phyloP scores from a whole-genome alignment of 2,329 filamentous ascomycete genomes.

The Daldinia eschscholtzii region DNA sequence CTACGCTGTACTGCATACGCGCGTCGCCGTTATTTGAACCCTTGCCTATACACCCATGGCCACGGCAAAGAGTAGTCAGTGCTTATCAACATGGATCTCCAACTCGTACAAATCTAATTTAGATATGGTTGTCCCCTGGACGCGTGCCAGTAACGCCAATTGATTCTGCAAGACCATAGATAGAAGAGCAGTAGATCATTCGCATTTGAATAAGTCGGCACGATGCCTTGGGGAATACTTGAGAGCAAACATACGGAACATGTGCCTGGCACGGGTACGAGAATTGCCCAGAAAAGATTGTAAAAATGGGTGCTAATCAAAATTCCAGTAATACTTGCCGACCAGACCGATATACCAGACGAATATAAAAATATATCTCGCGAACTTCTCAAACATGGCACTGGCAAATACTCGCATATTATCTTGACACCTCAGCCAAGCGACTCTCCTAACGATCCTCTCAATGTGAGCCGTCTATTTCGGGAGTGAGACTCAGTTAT shows the following conservation, averaged over 20 bases:
- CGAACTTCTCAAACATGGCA: slow-evolving; percentile 57
- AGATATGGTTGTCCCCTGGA: slow-evolving; percentile 12
- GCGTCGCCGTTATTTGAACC: slow-evolving; percentile 12
- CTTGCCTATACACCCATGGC: slow-evolving; percentile 20
- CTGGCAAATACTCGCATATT: slow-evolving; percentile 52
- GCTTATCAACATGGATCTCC: slow-evolving; percentile 35
- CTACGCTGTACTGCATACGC: slow-evolving; percentile 29
- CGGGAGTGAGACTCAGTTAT: background rate
- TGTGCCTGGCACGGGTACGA: slow-evolving; percentile 63
- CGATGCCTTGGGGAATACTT: slow-evolving; percentile 63
- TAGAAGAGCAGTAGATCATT: slow-evolving; percentile 10
- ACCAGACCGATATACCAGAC: slow-evolving; percentile 60
- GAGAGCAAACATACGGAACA: slow-evolving; percentile 59
- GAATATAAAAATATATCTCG: slow-evolving; percentile 60
- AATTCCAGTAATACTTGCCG: slow-evolving; percentile 58
- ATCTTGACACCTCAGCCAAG: slow-evolving; percentile 61
- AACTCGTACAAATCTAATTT: slow-evolving; percentile 24
- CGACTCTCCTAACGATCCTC: slow-evolving; percentile 62
- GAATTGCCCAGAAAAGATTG: background rate
- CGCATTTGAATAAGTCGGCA: slow-evolving; percentile 25
- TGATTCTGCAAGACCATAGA: background rate
- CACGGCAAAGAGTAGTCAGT: slow-evolving; percentile 26
- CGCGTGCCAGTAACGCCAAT: background rate
- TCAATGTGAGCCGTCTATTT: slow-evolving; percentile 56
- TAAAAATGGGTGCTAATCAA: slow-evolving; percentile 34